Percentiles rank a stretch among this genome's conserved stretches.
Evolutionary conservation across 2,329 filamentous ascomycete species (phyloP).

Genomic region (Truncatella angustata): DNA sequence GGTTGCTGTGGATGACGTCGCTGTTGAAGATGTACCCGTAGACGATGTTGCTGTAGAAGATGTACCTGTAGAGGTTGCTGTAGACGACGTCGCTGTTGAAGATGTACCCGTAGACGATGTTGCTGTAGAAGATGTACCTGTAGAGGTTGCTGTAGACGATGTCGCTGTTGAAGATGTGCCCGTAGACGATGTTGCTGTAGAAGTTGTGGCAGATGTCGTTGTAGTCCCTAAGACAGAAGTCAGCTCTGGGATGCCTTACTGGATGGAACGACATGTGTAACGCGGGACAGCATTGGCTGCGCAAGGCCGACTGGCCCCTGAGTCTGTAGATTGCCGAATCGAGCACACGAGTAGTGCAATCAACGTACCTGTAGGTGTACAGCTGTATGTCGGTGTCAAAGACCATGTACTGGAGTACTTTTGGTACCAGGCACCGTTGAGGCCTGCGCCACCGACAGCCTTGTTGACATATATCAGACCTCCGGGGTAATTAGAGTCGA

Average conservation of each 20-base stretch:
- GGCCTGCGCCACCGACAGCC: background rate
- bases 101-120: background rate
- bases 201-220: too few species aligned
- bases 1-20: background rate
- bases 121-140: background rate
- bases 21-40: background rate
- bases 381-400: background rate
- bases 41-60: background rate
- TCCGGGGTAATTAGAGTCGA: background rate
- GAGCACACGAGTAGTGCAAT: too few species aligned
- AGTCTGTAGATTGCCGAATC: too few species aligned
- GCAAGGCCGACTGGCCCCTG: too few species aligned
- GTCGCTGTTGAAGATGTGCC: background rate
- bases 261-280: too few species aligned
- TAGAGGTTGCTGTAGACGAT: background rate
- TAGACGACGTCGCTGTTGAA: background rate
- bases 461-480: constrained; percentile 1
- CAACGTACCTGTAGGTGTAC: background rate
- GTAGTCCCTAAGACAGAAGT: too few species aligned
- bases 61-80: background rate
- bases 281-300: too few species aligned
- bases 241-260: too few species aligned
- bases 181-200: too few species aligned
- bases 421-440: background rate
- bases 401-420: background rate